Conservation (phyloP, 352 stramenopile species). For the Saprolegnia parasitica region DNA sequence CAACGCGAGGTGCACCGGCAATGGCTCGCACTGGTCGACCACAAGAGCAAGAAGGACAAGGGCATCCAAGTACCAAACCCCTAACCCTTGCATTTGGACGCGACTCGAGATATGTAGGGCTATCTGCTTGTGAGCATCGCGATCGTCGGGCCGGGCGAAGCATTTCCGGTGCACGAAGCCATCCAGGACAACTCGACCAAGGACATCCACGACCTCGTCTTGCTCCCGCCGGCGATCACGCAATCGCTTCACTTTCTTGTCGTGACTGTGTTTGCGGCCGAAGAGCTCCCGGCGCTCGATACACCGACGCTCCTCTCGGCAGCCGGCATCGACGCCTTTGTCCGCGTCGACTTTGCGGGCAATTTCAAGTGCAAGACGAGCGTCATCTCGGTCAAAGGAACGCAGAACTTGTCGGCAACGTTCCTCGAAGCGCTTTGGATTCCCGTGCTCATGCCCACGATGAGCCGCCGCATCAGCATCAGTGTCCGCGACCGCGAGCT, state of each 20-base stretch:
- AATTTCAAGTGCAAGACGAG: slow-evolving; percentile 44
- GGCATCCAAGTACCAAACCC: slow-evolving; percentile 74
- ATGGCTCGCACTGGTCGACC: slow-evolving; percentile 88
- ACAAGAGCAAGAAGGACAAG: slow-evolving; percentile 72
- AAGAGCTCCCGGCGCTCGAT: slow-evolving; percentile 83
- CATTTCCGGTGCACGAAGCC: slow-evolving; percentile 52
- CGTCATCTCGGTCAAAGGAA: slow-evolving; percentile 60
- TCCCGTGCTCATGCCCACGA: slow-evolving; percentile 66
- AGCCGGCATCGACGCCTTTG: slow-evolving; percentile 77
- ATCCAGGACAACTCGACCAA: slow-evolving; percentile 5
- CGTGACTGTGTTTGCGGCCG: slow-evolving; percentile 66
- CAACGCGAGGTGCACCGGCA: slow-evolving; percentile 85
- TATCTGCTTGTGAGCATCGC: slow-evolving; percentile 66
- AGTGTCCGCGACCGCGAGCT: slow-evolving; percentile 80
- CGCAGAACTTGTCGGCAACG: slow-evolving; percentile 42
- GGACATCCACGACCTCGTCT: slow-evolving; percentile 43
- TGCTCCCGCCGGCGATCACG: slow-evolving; percentile 74
- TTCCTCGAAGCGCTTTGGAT: slow-evolving; percentile 85
- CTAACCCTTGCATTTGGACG: neutral
- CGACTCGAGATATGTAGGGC: slow-evolving; percentile 27
- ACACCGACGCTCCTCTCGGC: slow-evolving; percentile 38
- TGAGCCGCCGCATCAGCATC: slow-evolving; percentile 64
- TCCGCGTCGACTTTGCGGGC: slow-evolving; percentile 64
- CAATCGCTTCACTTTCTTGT: slow-evolving; percentile 74
- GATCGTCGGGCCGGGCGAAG: slow-evolving; percentile 64